Percentiles rank a stretch among this genome's conserved stretches.
Evolutionary conservation across 2,329 filamentous ascomycete species (phyloP).

Genomic region (Neobulgaria alba): DNA sequence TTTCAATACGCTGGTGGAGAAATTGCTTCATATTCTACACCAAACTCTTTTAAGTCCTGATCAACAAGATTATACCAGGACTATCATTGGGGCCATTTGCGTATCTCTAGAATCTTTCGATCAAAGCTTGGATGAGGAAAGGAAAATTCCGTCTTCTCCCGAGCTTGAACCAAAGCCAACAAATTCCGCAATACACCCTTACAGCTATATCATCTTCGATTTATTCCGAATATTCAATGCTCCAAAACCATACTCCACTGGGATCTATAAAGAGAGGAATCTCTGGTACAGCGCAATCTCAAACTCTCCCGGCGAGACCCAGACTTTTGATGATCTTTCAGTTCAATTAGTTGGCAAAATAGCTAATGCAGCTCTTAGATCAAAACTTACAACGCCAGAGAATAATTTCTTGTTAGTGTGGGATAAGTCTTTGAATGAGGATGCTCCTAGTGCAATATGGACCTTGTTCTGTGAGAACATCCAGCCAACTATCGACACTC

Average conservation of each 20-base stretch:
- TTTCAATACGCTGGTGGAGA: conserved; percentile 16
- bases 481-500: not conserved
- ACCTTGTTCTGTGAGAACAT: conserved; percentile 10
- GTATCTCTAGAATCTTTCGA: conserved; percentile 20
- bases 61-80: conserved; percentile 17
- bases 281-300: not conserved
- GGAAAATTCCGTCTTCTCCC: not conserved
- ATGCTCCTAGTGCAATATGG: conserved; percentile 10
- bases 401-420: conserved; percentile 14
- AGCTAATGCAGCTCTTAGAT: conserved; percentile 14
- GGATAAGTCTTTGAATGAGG: conserved; percentile 1
- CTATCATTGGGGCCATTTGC: conserved; percentile 20
- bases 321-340: conserved; percentile 6
- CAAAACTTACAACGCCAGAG: conserved; percentile 9
- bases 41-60: conserved; percentile 8
- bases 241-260: conserved; percentile 2
- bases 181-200: conserved; percentile 8
- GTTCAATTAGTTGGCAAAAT: conserved; percentile 19
- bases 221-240: conserved; percentile 11
- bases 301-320: not conserved
- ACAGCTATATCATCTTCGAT: conserved; percentile 13
- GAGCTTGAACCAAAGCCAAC: not conserved
- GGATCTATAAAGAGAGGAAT: not conserved
- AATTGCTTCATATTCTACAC: conserved; percentile 14
- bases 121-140: conserved; percentile 9